Evolutionary conservation across 768 basidiomycete genomes (phyloP).

Genomic region (Postia placenta): DNA sequence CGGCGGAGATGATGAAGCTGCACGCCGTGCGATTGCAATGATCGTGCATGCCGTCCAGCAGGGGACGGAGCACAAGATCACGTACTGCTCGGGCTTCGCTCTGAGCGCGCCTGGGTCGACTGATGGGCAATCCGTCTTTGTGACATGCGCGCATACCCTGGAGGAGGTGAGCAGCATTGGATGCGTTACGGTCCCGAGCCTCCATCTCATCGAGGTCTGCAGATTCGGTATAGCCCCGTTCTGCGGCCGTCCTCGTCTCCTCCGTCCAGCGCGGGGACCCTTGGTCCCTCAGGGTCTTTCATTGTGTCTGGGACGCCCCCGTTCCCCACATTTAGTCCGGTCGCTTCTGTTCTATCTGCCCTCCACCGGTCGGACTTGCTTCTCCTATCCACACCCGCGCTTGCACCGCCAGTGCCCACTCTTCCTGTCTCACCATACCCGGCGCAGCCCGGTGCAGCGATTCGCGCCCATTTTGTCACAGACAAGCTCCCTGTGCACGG

Average conservation of each 20-base stretch:
- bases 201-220: not conserved
- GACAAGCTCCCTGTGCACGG: slow-evolving; percentile 28
- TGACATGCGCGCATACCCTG: slow-evolving; percentile 60
- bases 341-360: slow-evolving; percentile 44
- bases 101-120: slow-evolving; percentile 27
- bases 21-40: slow-evolving; percentile 31
- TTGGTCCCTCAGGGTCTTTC: slow-evolving; percentile 35
- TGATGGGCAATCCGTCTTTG: slow-evolving; percentile 30
- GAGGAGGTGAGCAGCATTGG: slow-evolving; percentile 40
- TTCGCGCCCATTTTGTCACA: slow-evolving; percentile 53
- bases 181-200: not conserved
- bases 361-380: slow-evolving; percentile 54
- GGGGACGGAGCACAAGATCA: slow-evolving; percentile 36
- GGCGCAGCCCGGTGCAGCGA: slow-evolving; percentile 33
- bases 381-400: slow-evolving; percentile 23
- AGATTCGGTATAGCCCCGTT: slow-evolving; percentile 32
- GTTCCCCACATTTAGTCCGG: slow-evolving; percentile 31
- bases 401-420: slow-evolving; percentile 27
- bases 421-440: slow-evolving; percentile 65
- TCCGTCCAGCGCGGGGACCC: slow-evolving; percentile 4
- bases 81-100: slow-evolving; percentile 53
- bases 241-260: slow-evolving; percentile 14
- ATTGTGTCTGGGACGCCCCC: slow-evolving; percentile 33
- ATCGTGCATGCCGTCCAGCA: slow-evolving; percentile 46
- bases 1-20: slow-evolving; percentile 12